Evolutionary conservation across 345 rosid genomes (phyloP).

Genomic region (Sisymbrium altissimum): DNA sequence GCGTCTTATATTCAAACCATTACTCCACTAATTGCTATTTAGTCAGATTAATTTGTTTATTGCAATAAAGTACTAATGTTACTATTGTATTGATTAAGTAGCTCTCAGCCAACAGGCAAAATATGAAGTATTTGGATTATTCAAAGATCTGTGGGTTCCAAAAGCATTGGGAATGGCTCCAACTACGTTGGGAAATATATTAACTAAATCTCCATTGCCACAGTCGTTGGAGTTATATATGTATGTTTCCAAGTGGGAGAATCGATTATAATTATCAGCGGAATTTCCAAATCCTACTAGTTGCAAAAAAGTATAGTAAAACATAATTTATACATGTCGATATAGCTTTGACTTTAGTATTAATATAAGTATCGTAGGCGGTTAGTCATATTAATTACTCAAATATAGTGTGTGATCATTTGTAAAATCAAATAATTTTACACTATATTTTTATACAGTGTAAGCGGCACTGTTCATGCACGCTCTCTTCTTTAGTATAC

Average conservation of each 20-base stretch:
- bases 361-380: not conserved
- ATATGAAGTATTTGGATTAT: not conserved
- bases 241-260: constrained; percentile 9
- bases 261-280: not conserved
- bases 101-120: constrained; percentile 30
- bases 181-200: constrained; percentile 25
- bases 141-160: constrained; percentile 30
- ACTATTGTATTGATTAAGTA: constrained; percentile 15
- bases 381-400: not conserved
- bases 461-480: constrained; percentile 17
- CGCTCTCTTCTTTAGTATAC: not conserved
- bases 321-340: not conserved
- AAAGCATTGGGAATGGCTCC: constrained; percentile 37
- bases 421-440: not conserved
- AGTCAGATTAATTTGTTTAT: constrained; percentile 7
- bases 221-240: constrained; percentile 7
- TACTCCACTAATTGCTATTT: constrained; percentile 30
- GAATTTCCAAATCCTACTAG: constrained; percentile 3
- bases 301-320: constrained; percentile 3
- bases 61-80: not conserved
- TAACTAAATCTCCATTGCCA: constrained; percentile 5
- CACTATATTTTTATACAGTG: not conserved
- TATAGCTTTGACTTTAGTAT: constrained; percentile 10
- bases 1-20: constrained; percentile 7
- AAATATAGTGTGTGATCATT: not conserved